These are phyloP conservation scores for Cenchrus purpureus DNA, from an alignment of 176 grass and related monocot genomes.

Conservation along the genomic window DNA sequence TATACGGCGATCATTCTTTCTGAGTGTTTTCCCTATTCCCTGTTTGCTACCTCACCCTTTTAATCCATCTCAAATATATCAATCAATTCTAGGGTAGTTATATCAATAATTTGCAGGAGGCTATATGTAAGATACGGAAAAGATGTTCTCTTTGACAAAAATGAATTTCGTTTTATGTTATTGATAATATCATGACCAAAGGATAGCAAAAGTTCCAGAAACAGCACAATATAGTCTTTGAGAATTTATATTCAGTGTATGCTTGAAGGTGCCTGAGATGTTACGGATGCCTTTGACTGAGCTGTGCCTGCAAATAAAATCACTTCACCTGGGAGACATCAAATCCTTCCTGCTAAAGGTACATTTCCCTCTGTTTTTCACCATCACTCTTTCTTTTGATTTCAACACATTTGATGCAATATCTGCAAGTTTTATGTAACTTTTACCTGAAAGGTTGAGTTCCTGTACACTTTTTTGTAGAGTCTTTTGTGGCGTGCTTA, in stretches of 20 bases:
- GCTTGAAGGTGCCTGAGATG: constrained; percentile 94
- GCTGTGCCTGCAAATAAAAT: constrained; percentile 98
- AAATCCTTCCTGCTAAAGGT: constrained; percentile 96
- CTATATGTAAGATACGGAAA: too few species aligned
- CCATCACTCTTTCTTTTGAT: constrained; percentile 20
- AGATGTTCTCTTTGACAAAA: too few species aligned
- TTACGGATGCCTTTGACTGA: constrained; percentile 95
- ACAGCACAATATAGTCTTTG: constrained; percentile 17
- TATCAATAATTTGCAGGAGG: too few species aligned
- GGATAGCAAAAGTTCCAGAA: constrained; percentile 25
- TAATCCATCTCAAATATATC: not conserved
- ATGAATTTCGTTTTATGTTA: not conserved
- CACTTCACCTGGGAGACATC: constrained; percentile 82
- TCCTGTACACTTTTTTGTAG: constrained; percentile 18
- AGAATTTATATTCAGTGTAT: constrained; percentile 47
- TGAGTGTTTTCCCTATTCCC: constrained; percentile 9
- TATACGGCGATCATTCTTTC: constrained; percentile 16
- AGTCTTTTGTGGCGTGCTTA: not conserved
- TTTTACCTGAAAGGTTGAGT: constrained; percentile 23
- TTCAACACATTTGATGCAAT: constrained; percentile 27
- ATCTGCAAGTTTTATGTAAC: constrained; percentile 14
- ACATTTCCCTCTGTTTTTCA: constrained; percentile 28
- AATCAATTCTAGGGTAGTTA: too few species aligned
- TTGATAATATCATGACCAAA: not conserved
- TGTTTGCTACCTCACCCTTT: constrained; percentile 3